Percentiles rank a stretch among this genome's conserved stretches.
These are phyloP conservation scores for Trematosphaeria pertusa DNA, from an alignment of 2,329 filamentous ascomycete species.

Conservation along the genomic window DNA sequence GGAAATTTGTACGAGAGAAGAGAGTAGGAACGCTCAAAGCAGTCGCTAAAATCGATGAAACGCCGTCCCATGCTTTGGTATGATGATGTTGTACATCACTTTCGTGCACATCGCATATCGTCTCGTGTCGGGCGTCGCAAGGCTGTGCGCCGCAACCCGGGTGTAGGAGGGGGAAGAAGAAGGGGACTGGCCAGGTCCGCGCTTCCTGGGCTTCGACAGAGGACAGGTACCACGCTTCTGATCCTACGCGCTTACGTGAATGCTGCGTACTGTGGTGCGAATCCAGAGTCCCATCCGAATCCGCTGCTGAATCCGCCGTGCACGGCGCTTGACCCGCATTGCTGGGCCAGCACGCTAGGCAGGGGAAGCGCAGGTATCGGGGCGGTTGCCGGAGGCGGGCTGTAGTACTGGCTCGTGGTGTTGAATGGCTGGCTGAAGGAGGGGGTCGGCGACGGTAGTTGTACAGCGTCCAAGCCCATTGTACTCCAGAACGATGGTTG, in stretches of 20 bases:
- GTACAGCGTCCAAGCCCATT: conserved; percentile 75
- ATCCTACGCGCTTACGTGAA: conserved; percentile 71
- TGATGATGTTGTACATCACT: conserved; percentile 51
- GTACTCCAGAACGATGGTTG: conserved; percentile 78
- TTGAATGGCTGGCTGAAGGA: conserved; percentile 81
- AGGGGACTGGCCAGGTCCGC: conserved; percentile 53
- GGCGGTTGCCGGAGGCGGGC: conserved; percentile 75
- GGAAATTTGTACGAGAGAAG: conserved; percentile 48
- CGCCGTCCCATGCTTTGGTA: conserved; percentile 62
- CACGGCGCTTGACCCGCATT: conserved; percentile 74
- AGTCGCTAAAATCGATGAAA: conserved; percentile 56
- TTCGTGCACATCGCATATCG: conserved; percentile 54
- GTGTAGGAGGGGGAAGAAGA: conserved; percentile 28
- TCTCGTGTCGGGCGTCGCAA: conserved; percentile 51
- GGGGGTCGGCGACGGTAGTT: conserved; percentile 77
- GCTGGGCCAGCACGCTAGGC: conserved; percentile 84
- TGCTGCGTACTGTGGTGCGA: conserved; percentile 72
- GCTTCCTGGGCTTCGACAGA: conserved; percentile 43
- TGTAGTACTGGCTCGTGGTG: conserved; percentile 77
- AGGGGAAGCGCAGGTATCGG: conserved; percentile 80
- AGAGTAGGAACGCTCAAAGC: conserved; percentile 37
- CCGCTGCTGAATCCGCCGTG: conserved; percentile 69
- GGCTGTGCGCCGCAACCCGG: conserved; percentile 49
- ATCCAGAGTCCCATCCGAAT: conserved; percentile 90
- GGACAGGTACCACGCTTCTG: conserved; percentile 33